A percentile compares a stretch with the other conserved stretches of the same genome.
These are phyloP conservation scores for Metschnikowia dekortorum DNA, from an alignment of 805 yeast genomes.

Conservation along the genomic window DNA sequence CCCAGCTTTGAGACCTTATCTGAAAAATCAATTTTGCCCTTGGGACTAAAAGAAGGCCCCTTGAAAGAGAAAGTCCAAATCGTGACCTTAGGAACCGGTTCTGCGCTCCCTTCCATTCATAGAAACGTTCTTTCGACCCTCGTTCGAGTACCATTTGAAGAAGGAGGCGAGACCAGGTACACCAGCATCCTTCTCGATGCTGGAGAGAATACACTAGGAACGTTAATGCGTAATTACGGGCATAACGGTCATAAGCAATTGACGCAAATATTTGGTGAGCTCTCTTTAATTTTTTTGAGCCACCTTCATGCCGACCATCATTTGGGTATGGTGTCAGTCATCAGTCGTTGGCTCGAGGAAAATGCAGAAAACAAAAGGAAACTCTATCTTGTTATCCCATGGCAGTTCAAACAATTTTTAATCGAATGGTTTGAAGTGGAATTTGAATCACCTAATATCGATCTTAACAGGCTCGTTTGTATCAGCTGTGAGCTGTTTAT, in stretches of 20 bases:
- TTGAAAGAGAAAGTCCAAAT: slow-evolving; percentile 57
- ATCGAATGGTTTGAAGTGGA: slow-evolving; percentile 63
- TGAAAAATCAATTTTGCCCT: slow-evolving; percentile 14
- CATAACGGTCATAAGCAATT: slow-evolving; percentile 35
- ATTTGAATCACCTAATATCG: slow-evolving; percentile 21
- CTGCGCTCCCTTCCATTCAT: slow-evolving; percentile 79
- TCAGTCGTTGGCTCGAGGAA: slow-evolving; percentile 61
- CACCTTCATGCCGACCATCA: slow-evolving; percentile 98
- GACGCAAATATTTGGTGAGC: slow-evolving; percentile 48
- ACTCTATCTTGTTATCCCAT: slow-evolving; percentile 67
- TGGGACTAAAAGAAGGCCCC: slow-evolving; percentile 11
- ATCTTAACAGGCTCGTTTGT: slow-evolving; percentile 43
- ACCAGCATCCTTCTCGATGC: slow-evolving; percentile 72
- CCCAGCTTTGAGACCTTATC: slow-evolving; percentile 14
- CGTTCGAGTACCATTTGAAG: slow-evolving; percentile 60
- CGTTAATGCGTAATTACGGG: slow-evolving; percentile 60
- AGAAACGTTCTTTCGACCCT: slow-evolving; percentile 83
- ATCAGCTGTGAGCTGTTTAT: slow-evolving; percentile 60
- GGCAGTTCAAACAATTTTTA: slow-evolving; percentile 64
- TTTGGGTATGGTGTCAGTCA: slow-evolving; percentile 69
- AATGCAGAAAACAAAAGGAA: slow-evolving; percentile 27
- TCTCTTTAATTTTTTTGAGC: slow-evolving; percentile 65
- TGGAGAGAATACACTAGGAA: slow-evolving; percentile 90
- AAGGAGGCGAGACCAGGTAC: slow-evolving; percentile 20
- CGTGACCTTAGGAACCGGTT: slow-evolving; percentile 86